phyloP scores from a whole-genome alignment of 768 basidiomycete species.

The Termitomyces sp. region DNA sequence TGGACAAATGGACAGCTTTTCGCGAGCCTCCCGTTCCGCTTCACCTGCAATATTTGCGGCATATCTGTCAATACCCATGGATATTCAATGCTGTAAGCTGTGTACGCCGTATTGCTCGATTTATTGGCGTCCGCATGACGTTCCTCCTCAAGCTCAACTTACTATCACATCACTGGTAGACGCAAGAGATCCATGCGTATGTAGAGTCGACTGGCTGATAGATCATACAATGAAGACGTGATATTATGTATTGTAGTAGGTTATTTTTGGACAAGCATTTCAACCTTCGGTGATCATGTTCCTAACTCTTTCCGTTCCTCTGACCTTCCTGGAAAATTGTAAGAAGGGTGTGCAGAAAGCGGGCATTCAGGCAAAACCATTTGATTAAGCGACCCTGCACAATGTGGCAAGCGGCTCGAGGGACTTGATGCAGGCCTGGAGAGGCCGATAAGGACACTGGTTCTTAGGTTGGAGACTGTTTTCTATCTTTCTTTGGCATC shows the following conservation, averaged over 20 bases:
- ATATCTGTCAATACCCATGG: no score
- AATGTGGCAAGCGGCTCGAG: conserved; percentile 73
- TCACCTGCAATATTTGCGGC: no score
- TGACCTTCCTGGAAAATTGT: conserved; percentile 76
- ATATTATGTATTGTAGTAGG: no score
- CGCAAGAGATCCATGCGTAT: no score
- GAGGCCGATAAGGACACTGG: conserved; percentile 94
- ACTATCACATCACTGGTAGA: no score
- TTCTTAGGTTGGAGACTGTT: conserved; percentile 63
- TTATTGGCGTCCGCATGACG: conserved; percentile 21
- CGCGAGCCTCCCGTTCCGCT: no score
- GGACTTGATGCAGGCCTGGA: conserved; percentile 82
- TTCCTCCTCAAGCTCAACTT: not conserved
- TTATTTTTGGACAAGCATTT: not conserved
- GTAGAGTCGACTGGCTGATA: no score
- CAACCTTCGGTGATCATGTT: not conserved
- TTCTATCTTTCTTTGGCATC: not conserved
- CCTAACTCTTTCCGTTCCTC: conserved; percentile 11
- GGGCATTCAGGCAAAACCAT: conserved; percentile 73
- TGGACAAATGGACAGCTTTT: no score
- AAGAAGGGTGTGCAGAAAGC: conserved; percentile 78
- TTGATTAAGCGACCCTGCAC: conserved; percentile 62
- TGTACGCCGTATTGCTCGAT: conserved; percentile 1
- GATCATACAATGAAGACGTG: no score
- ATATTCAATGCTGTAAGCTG: no score